These are phyloP conservation scores for Amanita fuliginea DNA, from an alignment of 768 basidiomycete genomes.

Conservation along the genomic window DNA sequence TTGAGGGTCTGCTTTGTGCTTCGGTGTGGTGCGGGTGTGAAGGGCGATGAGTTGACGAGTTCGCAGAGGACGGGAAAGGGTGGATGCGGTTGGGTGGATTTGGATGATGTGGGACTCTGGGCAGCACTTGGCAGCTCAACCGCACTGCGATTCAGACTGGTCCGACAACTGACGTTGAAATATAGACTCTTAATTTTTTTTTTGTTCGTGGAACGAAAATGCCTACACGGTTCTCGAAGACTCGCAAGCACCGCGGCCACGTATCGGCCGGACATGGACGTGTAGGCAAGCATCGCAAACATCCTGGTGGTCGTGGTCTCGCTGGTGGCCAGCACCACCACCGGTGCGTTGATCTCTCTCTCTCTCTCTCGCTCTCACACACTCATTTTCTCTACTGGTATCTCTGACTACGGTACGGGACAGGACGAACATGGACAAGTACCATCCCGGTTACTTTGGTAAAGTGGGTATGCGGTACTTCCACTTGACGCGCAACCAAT, in stretches of 20 bases:
- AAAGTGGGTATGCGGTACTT: conserved; percentile 99
- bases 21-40: not conserved
- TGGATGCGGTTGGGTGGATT: conserved; percentile 24
- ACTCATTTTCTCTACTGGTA: not conserved
- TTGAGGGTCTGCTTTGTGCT: conserved; percentile 8
- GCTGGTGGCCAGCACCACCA: conserved; percentile 99
- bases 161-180: conserved; percentile 10
- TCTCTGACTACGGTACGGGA: not conserved
- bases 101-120: conserved; percentile 34
- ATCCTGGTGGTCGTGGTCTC: conserved; percentile 99
- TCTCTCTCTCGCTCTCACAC: too few relatives aligned
- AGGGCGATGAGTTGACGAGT: conserved; percentile 7
- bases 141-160: conserved; percentile 5
- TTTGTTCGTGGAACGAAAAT: conserved; percentile 37
- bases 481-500: conserved; percentile 85
- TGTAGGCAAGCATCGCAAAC: conserved; percentile 99
- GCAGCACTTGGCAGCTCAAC: not conserved
- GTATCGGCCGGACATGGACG: conserved; percentile 99
- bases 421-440: conserved; percentile 96
- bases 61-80: conserved; percentile 11
- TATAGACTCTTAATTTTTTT: not conserved
- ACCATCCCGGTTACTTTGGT: conserved; percentile 99
- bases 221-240: conserved; percentile 95
- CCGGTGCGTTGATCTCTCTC: conserved; percentile 43
- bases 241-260: conserved; percentile 98